Conservation (phyloP, 768 basidiomycete species). For the Leccinum rimulosum region DNA sequence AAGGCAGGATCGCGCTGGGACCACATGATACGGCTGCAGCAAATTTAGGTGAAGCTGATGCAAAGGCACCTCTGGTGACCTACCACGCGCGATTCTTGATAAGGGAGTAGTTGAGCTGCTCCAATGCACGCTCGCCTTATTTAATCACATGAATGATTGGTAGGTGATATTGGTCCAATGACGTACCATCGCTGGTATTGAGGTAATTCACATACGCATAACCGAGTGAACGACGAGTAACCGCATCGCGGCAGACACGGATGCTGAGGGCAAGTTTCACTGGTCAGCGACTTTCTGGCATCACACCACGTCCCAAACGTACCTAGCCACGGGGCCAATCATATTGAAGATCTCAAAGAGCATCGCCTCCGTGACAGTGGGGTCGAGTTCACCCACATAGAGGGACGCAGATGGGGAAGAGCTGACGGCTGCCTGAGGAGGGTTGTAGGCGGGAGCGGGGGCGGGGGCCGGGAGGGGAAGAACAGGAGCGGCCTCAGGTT, state of each 20-base stretch:
- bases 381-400: constrained; percentile 98
- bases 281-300: background rate
- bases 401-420: constrained; percentile 87
- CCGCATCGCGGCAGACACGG: constrained; percentile 99
- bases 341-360: constrained; percentile 99
- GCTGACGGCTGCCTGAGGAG: constrained; percentile 48
- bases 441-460: constrained; percentile 56
- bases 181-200: constrained; percentile 86
- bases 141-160: constrained; percentile 7
- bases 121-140: constrained; percentile 92
- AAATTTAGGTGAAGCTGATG: background rate
- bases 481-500: constrained; percentile 47
- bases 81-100: constrained; percentile 98
- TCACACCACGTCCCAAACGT: constrained; percentile 25
- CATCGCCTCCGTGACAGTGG: constrained; percentile 98
- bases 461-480: constrained; percentile 22
- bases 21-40: constrained; percentile 96
- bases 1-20: constrained; percentile 99
- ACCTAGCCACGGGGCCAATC: constrained; percentile 99
- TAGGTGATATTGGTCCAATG: background rate
- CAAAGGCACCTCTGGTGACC: constrained; percentile 19
- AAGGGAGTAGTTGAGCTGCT: constrained; percentile 98
- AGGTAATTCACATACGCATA: constrained; percentile 99
- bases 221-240: constrained; percentile 98
- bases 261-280: constrained; percentile 52